A percentile compares a stretch with the other conserved stretches of the same genome.
phyloP scores from a whole-genome alignment of 257 asterid species.

The Rhazya stricta region DNA sequence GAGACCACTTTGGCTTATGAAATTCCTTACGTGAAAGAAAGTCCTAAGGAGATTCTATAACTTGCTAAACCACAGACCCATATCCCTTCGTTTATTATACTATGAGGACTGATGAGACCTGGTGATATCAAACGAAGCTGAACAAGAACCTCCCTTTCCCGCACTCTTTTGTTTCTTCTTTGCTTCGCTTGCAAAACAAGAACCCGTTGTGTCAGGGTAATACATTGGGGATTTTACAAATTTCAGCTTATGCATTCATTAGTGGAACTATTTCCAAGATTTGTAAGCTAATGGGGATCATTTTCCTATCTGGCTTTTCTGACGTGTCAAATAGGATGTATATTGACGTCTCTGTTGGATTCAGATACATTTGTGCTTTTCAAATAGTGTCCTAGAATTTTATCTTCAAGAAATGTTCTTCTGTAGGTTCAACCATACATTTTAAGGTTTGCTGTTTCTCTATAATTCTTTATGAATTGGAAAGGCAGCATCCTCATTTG shows the following conservation, averaged over 20 bases:
- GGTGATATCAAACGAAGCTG: neutral
- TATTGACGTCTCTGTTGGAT: neutral
- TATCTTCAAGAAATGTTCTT: neutral
- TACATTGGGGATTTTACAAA: neutral
- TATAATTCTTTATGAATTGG: neutral
- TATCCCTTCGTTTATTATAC: too few relatives aligned
- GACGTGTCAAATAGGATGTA: neutral
- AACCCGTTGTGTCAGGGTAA: neutral
- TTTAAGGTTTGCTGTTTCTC: neutral
- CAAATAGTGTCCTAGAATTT: neutral
- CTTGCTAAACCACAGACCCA: neutral
- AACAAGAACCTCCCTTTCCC: neutral
- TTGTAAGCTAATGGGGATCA: neutral
- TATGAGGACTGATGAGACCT: neutral
- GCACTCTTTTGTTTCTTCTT: neutral
- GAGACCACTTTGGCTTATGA: neutral
- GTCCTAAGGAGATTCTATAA: neutral
- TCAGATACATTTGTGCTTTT: neutral
- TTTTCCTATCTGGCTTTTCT: neutral
- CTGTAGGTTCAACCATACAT: neutral
- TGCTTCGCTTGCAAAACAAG: neutral
- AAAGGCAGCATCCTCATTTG: neutral
- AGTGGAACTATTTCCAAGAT: neutral
- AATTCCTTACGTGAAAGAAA: neutral
- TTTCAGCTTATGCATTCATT: neutral